phyloP scores from a whole-genome alignment of 305 asterid species.

The Caryopteris hybrid region DNA sequence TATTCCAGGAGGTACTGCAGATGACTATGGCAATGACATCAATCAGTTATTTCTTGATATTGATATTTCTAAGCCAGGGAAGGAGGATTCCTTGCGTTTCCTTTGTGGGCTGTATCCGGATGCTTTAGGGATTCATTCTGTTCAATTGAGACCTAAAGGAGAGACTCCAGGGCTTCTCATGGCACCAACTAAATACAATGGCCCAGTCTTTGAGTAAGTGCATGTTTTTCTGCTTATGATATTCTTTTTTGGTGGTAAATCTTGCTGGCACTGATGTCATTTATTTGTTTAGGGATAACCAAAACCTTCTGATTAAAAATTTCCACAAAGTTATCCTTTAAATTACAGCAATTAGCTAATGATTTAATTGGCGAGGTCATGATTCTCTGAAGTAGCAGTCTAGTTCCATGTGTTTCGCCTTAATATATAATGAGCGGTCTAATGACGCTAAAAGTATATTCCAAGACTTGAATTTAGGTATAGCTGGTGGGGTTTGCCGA shows the following conservation, averaged over 20 bases:
- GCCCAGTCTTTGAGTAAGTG: conserved; percentile 88
- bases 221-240: conserved; percentile 3
- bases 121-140: conserved; percentile 95
- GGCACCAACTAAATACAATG: conserved; percentile 56
- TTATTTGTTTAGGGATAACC: no score
- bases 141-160: conserved; percentile 55
- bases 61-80: conserved; percentile 76
- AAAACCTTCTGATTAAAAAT: no score
- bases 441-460: no score
- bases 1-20: conserved; percentile 56
- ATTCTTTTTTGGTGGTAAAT: background rate
- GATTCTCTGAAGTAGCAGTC: no score
- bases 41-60: conserved; percentile 79
- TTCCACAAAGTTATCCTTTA: no score
- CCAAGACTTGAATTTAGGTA: background rate
- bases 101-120: conserved; percentile 93
- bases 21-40: conserved; percentile 41
- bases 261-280: no score
- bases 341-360: no score
- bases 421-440: no score
- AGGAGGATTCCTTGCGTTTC: conserved; percentile 62
- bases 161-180: conserved; percentile 51
- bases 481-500: background rate
- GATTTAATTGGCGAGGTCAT: no score
- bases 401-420: no score